A percentile compares a stretch with the other conserved stretches of the same genome.
Evolutionary conservation across 2,329 filamentous ascomycete genomes (phyloP).

Genomic region (Corinectria fuckeliana): DNA sequence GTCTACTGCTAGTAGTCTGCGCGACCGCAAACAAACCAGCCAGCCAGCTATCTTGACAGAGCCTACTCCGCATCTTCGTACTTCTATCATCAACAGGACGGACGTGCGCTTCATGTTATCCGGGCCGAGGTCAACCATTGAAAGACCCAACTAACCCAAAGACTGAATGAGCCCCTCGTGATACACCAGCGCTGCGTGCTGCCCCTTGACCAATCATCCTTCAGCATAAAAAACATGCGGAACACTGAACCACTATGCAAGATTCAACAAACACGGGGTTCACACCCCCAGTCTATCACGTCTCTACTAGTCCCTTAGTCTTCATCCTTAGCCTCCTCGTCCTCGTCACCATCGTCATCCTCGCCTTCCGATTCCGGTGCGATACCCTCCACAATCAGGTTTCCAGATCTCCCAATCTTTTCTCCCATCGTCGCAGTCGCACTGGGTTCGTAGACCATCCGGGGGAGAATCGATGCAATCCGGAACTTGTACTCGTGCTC

Average conservation of each 20-base stretch:
- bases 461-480: constrained; percentile 84
- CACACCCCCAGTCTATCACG: constrained; percentile 8
- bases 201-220: constrained; percentile 2
- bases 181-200: not conserved
- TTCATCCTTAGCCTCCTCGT: constrained; percentile 31
- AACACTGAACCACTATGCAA: constrained; percentile 25
- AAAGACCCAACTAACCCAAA: not conserved
- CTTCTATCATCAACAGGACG: too few relatives aligned
- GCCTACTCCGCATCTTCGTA: too few relatives aligned
- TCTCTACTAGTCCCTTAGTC: constrained; percentile 24
- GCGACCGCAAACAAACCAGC: too few relatives aligned
- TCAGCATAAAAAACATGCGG: not conserved
- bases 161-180: not conserved
- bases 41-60: too few relatives aligned
- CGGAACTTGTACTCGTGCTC: constrained; percentile 84
- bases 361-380: constrained; percentile 44
- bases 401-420: constrained; percentile 81
- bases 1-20: too few relatives aligned
- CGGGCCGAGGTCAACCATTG: constrained; percentile 3
- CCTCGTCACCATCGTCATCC: constrained; percentile 36
- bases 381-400: constrained; percentile 81
- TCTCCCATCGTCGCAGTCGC: constrained; percentile 70
- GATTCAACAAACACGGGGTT: constrained; percentile 10
- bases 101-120: too few relatives aligned
- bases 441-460: constrained; percentile 78